These are phyloP conservation scores for Schizosaccharomyces cryophilus DNA, from an alignment of 805 yeast species.

Conservation along the genomic window DNA sequence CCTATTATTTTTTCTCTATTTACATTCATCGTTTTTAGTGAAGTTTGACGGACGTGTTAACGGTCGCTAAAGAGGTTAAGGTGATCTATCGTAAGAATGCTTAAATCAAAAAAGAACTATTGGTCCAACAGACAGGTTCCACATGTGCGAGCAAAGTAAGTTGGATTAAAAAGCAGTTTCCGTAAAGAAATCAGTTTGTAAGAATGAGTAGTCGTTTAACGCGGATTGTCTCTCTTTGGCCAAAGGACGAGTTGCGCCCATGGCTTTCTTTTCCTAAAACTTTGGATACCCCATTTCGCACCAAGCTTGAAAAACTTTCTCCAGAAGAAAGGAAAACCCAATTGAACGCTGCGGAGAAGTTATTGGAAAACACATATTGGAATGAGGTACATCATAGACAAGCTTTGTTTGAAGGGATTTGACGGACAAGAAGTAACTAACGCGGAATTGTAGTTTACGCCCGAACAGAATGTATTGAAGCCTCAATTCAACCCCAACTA, in stretches of 20 bases:
- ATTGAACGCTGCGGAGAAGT: neutral
- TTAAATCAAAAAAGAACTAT: too few species aligned
- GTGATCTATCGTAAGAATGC: too few species aligned
- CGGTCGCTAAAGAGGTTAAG: too few species aligned
- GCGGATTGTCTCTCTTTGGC: neutral
- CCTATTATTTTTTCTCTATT: too few species aligned
- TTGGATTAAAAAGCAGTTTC: too few species aligned
- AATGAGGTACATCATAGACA: neutral
- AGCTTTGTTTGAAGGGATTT: neutral
- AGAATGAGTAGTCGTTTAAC: neutral
- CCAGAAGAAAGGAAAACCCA: neutral
- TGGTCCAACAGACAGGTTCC: too few species aligned
- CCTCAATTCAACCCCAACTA: slow-evolving; percentile 10
- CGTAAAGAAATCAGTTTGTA: too few species aligned
- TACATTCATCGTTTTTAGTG: too few species aligned
- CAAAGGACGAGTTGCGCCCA: neutral
- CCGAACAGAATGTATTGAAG: slow-evolving; percentile 3
- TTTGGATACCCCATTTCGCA: neutral
- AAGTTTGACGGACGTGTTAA: too few species aligned
- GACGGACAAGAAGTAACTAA: neutral
- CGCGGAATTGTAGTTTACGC: neutral
- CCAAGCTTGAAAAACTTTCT: neutral
- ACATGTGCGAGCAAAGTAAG: too few species aligned
- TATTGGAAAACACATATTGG: neutral
- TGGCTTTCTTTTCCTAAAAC: neutral